Percentiles rank a stretch among this genome's conserved stretches.
phyloP scores from a whole-genome alignment of 1,139 yeast genomes.

The Geotrichum macrosporum region DNA sequence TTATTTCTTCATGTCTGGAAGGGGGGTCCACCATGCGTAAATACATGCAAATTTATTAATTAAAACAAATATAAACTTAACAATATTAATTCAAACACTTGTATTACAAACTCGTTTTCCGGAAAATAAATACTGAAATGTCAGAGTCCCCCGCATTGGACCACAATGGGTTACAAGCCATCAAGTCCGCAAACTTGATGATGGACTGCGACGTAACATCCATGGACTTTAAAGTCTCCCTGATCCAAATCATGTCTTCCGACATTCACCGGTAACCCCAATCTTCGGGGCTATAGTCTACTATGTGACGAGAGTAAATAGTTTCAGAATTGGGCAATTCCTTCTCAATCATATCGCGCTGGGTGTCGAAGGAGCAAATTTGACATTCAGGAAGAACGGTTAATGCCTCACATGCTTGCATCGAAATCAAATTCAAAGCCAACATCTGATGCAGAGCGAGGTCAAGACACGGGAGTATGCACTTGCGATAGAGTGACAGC shows the following conservation, averaged over 20 bases:
- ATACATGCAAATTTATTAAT: too few species aligned
- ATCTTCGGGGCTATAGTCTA: slow-evolving; percentile 22
- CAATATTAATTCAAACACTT: too few species aligned
- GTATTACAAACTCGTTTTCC: slow-evolving; percentile 21
- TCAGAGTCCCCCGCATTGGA: slow-evolving; percentile 23
- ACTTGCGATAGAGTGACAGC: slow-evolving; percentile 24
- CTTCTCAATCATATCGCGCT: slow-evolving; percentile 19
- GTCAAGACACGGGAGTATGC: slow-evolving; percentile 31
- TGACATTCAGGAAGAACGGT: slow-evolving; percentile 28
- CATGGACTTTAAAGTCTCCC: slow-evolving; percentile 20
- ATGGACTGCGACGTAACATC: slow-evolving; percentile 23
- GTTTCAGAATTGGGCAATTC: slow-evolving; percentile 24
- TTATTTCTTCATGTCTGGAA: too few species aligned
- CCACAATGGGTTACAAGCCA: slow-evolving; percentile 26
- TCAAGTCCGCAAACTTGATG: slow-evolving; percentile 21
- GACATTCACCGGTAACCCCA: slow-evolving; percentile 32
- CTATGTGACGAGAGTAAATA: slow-evolving; percentile 21
- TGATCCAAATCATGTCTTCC: slow-evolving; percentile 29
- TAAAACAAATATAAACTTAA: too few species aligned
- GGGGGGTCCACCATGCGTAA: too few species aligned
- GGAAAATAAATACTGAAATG: slow-evolving; percentile 27
- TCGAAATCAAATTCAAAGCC: slow-evolving; percentile 30
- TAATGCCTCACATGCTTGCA: slow-evolving; percentile 31
- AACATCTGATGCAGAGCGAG: slow-evolving; percentile 30
- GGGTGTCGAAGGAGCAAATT: slow-evolving; percentile 22